These are phyloP conservation scores for Umbelopsis sp. DNA, from an alignment of 371 early-diverging fungal genomes.

Conservation along the genomic window DNA sequence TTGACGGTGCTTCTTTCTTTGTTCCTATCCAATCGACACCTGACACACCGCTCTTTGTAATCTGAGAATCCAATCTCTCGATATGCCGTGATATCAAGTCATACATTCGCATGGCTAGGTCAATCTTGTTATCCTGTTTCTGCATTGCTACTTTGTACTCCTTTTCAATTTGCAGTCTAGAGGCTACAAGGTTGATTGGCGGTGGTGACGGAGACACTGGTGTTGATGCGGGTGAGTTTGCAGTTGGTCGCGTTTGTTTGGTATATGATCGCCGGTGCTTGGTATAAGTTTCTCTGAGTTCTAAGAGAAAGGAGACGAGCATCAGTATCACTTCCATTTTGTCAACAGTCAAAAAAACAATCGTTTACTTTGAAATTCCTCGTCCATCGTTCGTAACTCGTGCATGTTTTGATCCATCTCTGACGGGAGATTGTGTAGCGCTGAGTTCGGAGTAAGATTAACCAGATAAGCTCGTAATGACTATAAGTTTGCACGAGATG, in stretches of 20 bases:
- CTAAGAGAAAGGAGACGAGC: slow-evolving; percentile 10
- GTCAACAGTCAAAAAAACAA: background rate
- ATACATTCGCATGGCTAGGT: slow-evolving; percentile 52
- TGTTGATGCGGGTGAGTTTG: slow-evolving; percentile 8
- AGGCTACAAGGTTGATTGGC: slow-evolving; percentile 27
- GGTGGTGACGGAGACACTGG: slow-evolving; percentile 19
- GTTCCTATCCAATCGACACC: slow-evolving; percentile 38
- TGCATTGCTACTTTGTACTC: slow-evolving; percentile 50
- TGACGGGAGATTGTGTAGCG: slow-evolving; percentile 51
- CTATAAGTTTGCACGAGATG: background rate
- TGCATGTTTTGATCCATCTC: slow-evolving; percentile 61
- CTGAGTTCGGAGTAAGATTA: slow-evolving; percentile 24
- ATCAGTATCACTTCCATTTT: background rate
- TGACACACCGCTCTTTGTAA: slow-evolving; percentile 41
- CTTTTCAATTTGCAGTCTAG: slow-evolving; percentile 42
- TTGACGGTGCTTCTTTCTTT: background rate
- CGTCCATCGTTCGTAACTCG: slow-evolving; percentile 57
- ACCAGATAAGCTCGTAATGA: background rate
- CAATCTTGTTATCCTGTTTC: slow-evolving; percentile 57
- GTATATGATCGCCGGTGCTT: slow-evolving; percentile 28
- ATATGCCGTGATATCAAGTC: slow-evolving; percentile 53
- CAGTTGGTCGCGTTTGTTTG: slow-evolving; percentile 24
- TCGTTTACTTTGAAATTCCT: slow-evolving; percentile 50
- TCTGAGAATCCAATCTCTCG: slow-evolving; percentile 54
- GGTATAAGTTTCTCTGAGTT: slow-evolving; percentile 31